phyloP scores from a whole-genome alignment of 2,329 filamentous ascomycete species.

The Ophiocordyceps unilateralis region DNA sequence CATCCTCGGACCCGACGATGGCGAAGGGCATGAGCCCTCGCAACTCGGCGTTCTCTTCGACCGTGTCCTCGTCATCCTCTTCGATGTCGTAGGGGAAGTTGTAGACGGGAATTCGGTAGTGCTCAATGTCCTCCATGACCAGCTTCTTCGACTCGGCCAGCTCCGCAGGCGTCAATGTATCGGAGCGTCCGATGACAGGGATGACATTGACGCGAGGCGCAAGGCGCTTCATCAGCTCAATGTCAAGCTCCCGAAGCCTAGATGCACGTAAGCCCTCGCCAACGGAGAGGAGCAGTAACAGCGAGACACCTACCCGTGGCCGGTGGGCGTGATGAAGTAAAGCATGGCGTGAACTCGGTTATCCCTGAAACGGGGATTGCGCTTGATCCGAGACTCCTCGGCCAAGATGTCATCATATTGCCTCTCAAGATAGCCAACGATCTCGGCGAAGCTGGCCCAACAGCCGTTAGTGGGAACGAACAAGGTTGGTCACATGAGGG shows the following conservation, averaged over 20 bases:
- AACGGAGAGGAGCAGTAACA: neutral
- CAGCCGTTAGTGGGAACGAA: neutral
- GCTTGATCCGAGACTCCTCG: constrained; percentile 99
- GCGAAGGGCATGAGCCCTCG: constrained; percentile 97
- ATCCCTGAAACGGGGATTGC: constrained; percentile 98
- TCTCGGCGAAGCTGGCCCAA: constrained; percentile 71
- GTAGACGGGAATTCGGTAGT: constrained; percentile 98
- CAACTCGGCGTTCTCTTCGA: constrained; percentile 97
- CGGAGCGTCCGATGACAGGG: constrained; percentile 94
- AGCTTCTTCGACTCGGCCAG: constrained; percentile 98
- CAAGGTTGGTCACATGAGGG: neutral
- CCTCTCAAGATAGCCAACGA: constrained; percentile 94
- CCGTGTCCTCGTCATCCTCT: constrained; percentile 97
- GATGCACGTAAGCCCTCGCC: neutral
- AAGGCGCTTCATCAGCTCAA: constrained; percentile 98
- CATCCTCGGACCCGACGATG: constrained; percentile 93
- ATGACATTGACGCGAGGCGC: constrained; percentile 98
- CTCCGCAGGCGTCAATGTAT: constrained; percentile 90
- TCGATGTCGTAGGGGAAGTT: constrained; percentile 99
- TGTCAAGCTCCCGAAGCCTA: constrained; percentile 94
- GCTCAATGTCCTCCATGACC: constrained; percentile 99
- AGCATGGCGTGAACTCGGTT: constrained; percentile 96
- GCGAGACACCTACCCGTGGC: constrained; percentile 54
- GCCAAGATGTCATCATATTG: constrained; percentile 99
- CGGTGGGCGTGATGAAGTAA: constrained; percentile 98